Base-by-base conservation (phyloP, 495 filamentous ascomycete genomes). In the Penicillium atrosanguineum region DNA sequence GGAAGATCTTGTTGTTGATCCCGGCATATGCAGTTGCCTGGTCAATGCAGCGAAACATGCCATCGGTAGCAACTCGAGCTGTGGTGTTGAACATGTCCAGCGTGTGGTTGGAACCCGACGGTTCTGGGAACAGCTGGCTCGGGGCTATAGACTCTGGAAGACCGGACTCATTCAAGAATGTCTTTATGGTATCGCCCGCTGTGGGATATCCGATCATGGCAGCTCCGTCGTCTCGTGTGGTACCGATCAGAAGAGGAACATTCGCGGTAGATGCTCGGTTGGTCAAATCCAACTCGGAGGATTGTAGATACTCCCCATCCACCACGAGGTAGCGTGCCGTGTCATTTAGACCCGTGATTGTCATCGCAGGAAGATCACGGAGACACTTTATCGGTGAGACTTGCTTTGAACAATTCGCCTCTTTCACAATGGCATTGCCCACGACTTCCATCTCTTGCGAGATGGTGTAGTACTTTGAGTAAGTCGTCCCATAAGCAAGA, bases 401-500 rank as follows among this genome's bases (percentile, higher is more conserved):
- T 18, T 55, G 54, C 20, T 55, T 41, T 3, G 68, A 68, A 50
- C 79, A 82, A 44, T 76, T 77, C 9, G 61, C 55, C 20, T 56
- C 52, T 1, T 26, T 36, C 31, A 67, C 50, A 39, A 67, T 60
- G 4, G 48, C 53, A 15, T 55, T 53, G 1, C 64, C 64, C 1
- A 51, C 64, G 5, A 53, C 53, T 6, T 55, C 55, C 64, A 67
- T 57, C 43, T 64, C 55, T 48, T 74, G 47, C 6, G 58, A 45
- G 26, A 78, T 67, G n/a, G 73, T 77, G 44, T 72, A 70, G 62
- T 79, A 80, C 16, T 66, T 64, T 34, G 66, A 72, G 58, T 80
- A 80, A 1, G 75, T 78, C 0, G 75, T 77, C 14, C 69, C 78
- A 48, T 77, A 78, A 7, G 67, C 69, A 36, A 74, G 64, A 7